Base-by-base conservation (phyloP, 495 filamentous ascomycete species). In the Podospora sp. region DNA sequence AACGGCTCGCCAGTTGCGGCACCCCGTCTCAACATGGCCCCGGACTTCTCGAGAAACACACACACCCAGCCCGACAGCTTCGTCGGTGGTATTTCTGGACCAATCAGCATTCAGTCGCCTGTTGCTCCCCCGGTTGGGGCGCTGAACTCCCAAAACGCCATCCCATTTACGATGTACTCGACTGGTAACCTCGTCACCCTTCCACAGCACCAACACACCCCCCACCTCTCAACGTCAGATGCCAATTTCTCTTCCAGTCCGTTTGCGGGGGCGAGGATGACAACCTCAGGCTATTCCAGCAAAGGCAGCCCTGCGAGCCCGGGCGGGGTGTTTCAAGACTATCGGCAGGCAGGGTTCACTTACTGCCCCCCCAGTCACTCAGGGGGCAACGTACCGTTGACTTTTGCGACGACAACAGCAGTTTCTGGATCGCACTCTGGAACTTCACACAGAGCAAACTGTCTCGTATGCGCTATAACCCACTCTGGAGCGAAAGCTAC, bases 121-220 rank as follows among this genome's bases (percentile, higher is more conserved):
- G 40, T 18, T 6, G 4, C 40, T 46, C 16, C 40, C 12, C 21
- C 40, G 6, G 24, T 60, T 56, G 68, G 57, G 33, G 49, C 65
- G 1, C 9, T 56, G 4, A 52, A 22, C 63, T 55, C 22, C 20
- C 65, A 29, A 50, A 72, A 68, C 36, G 26, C 60, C 26, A 52
- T 66, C 49, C 51, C 71, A 60, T 62, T 72, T 49, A 50, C 51
- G 56, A 59, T 68, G 49, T 52, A 65, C 69, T 68, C 63, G 66
- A 63, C 56, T 20, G 64, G 69, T 33, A 71, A 60, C 14, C 26
- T 70, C 12, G 63, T 70, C 14, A 49, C 71, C n/a, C 70, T 50
- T 52, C 24, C 36, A 66, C 33, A 22, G 50, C 65, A 55, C 5
- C 25, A 51, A 16, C 16, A 18, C 56, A 24, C 1, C 27, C 16